Evolutionary conservation across 352 stramenopile genomes (phyloP).

Genomic region (Stramenopiles sp.): DNA sequence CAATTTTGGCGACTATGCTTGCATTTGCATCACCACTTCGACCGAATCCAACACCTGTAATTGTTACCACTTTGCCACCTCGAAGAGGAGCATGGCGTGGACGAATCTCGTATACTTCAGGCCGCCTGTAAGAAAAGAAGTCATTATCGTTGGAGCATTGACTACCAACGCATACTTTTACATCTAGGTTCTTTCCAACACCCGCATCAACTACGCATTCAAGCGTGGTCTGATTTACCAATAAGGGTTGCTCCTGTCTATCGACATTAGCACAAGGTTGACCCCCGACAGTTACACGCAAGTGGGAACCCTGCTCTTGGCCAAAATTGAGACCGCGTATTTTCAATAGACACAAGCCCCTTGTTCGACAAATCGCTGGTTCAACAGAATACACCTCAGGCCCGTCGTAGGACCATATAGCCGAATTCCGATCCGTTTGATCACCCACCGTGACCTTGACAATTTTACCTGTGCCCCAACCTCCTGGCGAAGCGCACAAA

Average conservation of each 20-base stretch:
- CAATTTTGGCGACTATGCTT: not conserved
- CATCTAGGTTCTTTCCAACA: not conserved
- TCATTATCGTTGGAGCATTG: not conserved
- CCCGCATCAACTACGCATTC: not conserved
- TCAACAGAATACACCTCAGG: not conserved
- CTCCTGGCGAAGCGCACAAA: not conserved
- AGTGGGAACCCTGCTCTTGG: not conserved
- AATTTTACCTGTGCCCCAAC: not conserved
- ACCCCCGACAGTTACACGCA: not conserved
- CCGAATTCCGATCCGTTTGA: not conserved
- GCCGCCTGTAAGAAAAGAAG: not conserved
- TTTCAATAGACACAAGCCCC: not conserved
- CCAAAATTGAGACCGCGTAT: not conserved
- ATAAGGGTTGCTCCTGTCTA: not conserved
- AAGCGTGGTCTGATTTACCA: not conserved
- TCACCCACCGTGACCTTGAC: not conserved
- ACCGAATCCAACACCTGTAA: not conserved
- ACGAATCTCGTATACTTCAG: not conserved
- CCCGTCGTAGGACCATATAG: not conserved
- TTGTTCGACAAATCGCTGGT: not conserved
- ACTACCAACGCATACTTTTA: not conserved
- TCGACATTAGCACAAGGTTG: not conserved
- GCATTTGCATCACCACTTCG: not conserved
- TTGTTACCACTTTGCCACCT: not conserved
- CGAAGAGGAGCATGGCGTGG: not conserved